Conservation (phyloP, 176 grass and related monocot genomes). For the Bolboschoenus planiculmis region DNA sequence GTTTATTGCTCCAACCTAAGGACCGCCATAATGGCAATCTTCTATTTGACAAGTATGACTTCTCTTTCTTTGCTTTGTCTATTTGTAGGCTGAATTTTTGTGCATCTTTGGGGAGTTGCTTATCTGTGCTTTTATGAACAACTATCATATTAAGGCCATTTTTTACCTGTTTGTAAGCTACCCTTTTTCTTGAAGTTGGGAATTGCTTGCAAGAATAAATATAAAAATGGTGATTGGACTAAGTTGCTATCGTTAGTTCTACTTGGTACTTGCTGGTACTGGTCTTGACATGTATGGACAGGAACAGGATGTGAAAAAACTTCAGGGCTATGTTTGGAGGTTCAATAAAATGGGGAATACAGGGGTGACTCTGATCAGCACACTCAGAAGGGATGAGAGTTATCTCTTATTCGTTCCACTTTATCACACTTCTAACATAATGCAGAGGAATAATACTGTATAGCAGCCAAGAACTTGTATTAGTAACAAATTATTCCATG, state of each 20-base stretch:
- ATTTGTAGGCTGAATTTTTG: conserved; percentile 9
- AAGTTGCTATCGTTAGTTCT: background rate
- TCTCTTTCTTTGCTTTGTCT: conserved; percentile 21
- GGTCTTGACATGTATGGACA: background rate
- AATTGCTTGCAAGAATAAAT: background rate
- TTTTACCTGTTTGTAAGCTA: background rate
- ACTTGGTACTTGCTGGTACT: background rate
- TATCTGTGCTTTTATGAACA: background rate
- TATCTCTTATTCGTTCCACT: background rate
- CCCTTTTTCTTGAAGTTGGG: background rate
- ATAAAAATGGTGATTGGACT: background rate
- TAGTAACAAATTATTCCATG: background rate
- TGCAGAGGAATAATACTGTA: background rate
- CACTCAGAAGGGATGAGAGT: background rate
- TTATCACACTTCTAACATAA: background rate
- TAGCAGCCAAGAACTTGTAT: background rate
- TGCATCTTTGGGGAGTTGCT: background rate
- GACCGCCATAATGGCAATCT: conserved; percentile 99
- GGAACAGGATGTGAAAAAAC: background rate
- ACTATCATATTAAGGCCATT: background rate
- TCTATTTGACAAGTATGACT: conserved; percentile 85
- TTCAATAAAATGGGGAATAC: background rate
- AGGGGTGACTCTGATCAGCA: background rate
- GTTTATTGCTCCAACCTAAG: conserved; percentile 94
- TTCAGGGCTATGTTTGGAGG: background rate